Evolutionary conservation across 306 rosid species (phyloP), one percentile per base, ranked within the genome.

Genomic region (Cicer bijugum): DNA sequence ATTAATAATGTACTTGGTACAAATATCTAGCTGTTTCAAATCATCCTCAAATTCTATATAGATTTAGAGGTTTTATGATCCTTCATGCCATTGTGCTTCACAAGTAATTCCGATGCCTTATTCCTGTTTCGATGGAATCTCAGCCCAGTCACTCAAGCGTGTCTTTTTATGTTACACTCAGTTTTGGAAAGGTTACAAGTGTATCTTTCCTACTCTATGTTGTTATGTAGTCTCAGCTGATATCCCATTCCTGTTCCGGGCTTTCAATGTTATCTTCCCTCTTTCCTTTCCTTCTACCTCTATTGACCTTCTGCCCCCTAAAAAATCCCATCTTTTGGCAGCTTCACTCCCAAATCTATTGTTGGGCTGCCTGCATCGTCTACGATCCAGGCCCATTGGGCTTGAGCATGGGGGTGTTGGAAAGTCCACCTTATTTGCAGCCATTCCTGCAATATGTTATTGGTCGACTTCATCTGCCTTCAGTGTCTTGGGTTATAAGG

Each of bases 31-130:
- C 43, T 69, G 45, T 9, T 46, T 8, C 62, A 35, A 35, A 50
- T 33, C 37, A 16, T 15, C 10, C 46, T 50, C 35, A 37, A 16
- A 10, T 40, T 53, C 20, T 12, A 11, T 71, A 3, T 12, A 3
- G 17, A 47, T 50, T 42, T 43, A 56, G 56, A 57, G 57, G 67
- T 55, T 55, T 40, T 12, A 55, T 40, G 23, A 57, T 62, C 68
- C 28, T 38, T 62, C 48, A 39, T 28, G 4, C 68, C 20, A 11
- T 33, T n/a, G 11, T 62, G 67, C 48, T 39, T 38, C 68, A 6
- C 47, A 38, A 39, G 23, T 14, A 28, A 23, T 28, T 58, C 33
- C 33, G 4, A 39, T 62, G 69, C 47, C 17, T 62, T 62, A 15
- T 62, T 62, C 48, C 3, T 38, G n/a, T 38, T 9, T 12, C 3